Evolutionary conservation across 257 asterid species (phyloP).

Genomic region (Petunia axillaris): DNA sequence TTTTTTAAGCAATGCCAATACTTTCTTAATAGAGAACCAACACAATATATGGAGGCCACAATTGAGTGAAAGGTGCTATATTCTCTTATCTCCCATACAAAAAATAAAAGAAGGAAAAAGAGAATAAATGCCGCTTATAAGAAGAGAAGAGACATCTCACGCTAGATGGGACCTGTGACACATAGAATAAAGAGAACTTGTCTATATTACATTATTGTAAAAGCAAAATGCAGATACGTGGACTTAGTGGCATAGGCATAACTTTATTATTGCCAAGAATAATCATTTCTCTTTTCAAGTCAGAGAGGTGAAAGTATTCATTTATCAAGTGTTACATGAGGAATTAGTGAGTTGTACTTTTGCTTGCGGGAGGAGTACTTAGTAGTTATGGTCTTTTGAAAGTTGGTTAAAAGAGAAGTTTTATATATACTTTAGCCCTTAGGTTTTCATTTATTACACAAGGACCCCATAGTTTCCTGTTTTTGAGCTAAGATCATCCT

Average conservation of each 20-base stretch:
- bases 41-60: background rate
- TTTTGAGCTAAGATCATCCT: too few species aligned
- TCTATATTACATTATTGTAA: background rate
- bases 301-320: background rate
- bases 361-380: too few species aligned
- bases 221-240: background rate
- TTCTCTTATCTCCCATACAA: background rate
- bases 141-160: conserved; percentile 19
- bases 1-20: background rate
- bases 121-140: conserved; percentile 4
- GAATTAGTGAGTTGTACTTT: too few species aligned
- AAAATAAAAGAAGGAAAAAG: background rate
- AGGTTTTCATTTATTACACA: too few species aligned
- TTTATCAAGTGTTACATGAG: background rate
- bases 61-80: conserved; percentile 15
- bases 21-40: background rate
- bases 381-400: too few species aligned
- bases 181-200: conserved; percentile 22
- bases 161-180: background rate
- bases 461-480: too few species aligned
- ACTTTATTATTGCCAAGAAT: conserved; percentile 13
- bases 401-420: too few species aligned
- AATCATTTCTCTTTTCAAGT: background rate
- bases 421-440: too few species aligned
- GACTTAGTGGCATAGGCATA: background rate